Percentiles rank a stretch among this genome's conserved stretches.
phyloP scores from a whole-genome alignment of 2,329 filamentous ascomycete genomes.

The Aureobasidium sp. region DNA sequence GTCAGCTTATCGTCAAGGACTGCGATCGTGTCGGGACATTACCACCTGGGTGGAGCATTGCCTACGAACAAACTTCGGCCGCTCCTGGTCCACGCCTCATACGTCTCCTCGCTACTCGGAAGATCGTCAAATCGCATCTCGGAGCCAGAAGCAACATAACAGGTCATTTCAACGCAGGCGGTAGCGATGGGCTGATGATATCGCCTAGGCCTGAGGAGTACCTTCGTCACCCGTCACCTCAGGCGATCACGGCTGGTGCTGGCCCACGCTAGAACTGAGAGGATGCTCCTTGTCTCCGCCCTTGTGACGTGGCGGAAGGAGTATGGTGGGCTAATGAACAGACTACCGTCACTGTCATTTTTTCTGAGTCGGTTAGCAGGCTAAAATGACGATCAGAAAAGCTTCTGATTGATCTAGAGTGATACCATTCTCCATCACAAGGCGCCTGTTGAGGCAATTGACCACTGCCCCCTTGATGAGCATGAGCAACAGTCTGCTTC shows the following conservation, averaged over 20 bases:
- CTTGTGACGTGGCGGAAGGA: constrained; percentile 39
- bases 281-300: constrained; percentile 22
- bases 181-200: constrained; percentile 2
- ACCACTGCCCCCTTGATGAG: not conserved
- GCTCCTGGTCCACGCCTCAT: constrained; percentile 16
- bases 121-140: constrained; percentile 16
- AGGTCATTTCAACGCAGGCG: not conserved
- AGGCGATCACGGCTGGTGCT: constrained; percentile 19
- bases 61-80: not conserved
- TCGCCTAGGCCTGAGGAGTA: constrained; percentile 6
- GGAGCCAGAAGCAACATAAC: not conserved
- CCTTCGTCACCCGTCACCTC: constrained; percentile 17
- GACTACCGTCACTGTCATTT: constrained; percentile 16
- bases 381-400: constrained; percentile 3
- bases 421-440: not conserved
- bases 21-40: constrained; percentile 25
- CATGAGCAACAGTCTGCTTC: not conserved
- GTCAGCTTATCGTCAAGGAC: constrained; percentile 39
- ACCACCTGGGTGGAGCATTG: not conserved
- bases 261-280: constrained; percentile 37
- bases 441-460: not conserved
- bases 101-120: constrained; percentile 28
- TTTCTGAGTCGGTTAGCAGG: constrained; percentile 7
- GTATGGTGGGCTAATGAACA: constrained; percentile 21
- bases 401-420: not conserved